phyloP scores from a whole-genome alignment of 2,329 filamentous ascomycete species.

The Hyphodiscus sp. region DNA sequence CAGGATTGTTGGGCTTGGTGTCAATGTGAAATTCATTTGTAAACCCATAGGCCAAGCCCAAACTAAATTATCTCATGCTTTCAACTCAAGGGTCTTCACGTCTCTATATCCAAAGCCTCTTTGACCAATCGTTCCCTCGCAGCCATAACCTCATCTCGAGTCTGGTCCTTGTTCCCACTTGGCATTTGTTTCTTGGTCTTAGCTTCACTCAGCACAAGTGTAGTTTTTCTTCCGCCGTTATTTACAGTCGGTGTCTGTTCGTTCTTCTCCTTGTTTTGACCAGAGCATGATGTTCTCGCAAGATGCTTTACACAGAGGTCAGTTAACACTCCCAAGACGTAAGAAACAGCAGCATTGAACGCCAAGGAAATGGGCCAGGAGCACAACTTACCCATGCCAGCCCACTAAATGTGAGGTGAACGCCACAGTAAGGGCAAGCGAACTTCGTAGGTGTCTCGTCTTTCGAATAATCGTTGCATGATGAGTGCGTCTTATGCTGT shows the following conservation, averaged over 20 bases:
- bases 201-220: background rate
- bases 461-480: background rate
- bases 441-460: background rate
- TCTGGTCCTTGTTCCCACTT: background rate
- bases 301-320: background rate
- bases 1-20: no score
- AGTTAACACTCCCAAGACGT: no score
- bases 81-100: constrained; percentile 3
- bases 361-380: background rate
- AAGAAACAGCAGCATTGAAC: background rate
- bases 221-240: no score
- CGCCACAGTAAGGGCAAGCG: background rate
- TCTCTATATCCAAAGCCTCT: constrained; percentile 14
- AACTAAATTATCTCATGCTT: background rate
- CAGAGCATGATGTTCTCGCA: background rate
- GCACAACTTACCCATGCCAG: background rate
- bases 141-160: background rate
- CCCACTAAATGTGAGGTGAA: background rate
- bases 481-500: background rate
- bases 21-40: background rate
- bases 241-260: no score
- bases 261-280: background rate
- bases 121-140: constrained; percentile 10
- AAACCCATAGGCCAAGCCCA: background rate
- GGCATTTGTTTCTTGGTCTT: background rate